phyloP scores from a whole-genome alignment of 2,329 filamentous ascomycete genomes.

The Drechslerella coelobrocha region DNA sequence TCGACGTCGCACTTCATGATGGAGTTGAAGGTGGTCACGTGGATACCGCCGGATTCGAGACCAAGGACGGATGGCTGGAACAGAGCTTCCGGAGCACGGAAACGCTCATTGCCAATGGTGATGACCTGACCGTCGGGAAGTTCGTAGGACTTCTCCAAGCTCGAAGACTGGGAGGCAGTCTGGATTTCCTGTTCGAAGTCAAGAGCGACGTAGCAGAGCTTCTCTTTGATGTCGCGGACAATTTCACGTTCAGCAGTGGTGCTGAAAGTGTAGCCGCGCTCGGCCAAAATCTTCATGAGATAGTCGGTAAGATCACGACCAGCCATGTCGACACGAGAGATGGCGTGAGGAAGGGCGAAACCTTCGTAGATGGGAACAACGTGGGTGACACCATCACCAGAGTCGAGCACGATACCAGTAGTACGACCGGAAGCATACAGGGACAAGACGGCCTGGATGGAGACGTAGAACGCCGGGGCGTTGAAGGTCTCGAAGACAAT shows the following conservation, averaged over 20 bases:
- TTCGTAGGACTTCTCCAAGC: conserved; percentile 99
- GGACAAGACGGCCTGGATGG: conserved; percentile 98
- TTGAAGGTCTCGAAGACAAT: conserved; percentile 99
- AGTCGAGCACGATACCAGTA: conserved; percentile 99
- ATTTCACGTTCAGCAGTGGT: conserved; percentile 99
- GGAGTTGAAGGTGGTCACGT: conserved; percentile 99
- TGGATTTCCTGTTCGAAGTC: conserved; percentile 99
- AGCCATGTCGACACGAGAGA: conserved; percentile 99
- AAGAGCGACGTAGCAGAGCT: conserved; percentile 99
- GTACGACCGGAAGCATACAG: conserved; percentile 99
- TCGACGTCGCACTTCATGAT: conserved; percentile 99
- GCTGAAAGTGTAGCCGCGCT: conserved; percentile 99
- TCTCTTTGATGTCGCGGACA: conserved; percentile 99
- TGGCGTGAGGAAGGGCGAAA: conserved; percentile 99
- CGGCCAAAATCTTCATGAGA: conserved; percentile 99
- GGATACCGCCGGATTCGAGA: conserved; percentile 98
- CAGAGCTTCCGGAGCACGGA: conserved; percentile 98
- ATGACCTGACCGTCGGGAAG: conserved; percentile 99
- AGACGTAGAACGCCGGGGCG: conserved; percentile 99
- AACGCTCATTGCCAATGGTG: conserved; percentile 99
- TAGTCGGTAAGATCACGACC: conserved; percentile 99
- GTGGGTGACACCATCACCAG: conserved; percentile 99
- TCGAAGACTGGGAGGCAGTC: conserved; percentile 98
- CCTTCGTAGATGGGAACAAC: conserved; percentile 99
- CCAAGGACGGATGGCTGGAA: conserved; percentile 99